These are phyloP conservation scores for Leucocoprinus sp. DNA, from an alignment of 768 basidiomycete species.

Conservation along the genomic window DNA sequence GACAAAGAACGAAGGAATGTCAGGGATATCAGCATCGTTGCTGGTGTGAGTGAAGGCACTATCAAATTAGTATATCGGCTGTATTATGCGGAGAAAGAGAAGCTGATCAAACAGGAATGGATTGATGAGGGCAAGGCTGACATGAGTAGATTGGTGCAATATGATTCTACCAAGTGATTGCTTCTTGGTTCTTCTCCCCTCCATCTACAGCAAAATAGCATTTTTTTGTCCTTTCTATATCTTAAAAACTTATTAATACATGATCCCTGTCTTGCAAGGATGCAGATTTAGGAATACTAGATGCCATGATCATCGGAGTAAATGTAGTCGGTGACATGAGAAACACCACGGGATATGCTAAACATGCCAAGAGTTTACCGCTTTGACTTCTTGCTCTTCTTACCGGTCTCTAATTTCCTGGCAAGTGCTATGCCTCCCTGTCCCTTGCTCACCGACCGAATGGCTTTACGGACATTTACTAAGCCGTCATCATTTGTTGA, in stretches of 20 bases:
- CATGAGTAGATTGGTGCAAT: constrained; percentile 34
- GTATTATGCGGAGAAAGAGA: constrained; percentile 66
- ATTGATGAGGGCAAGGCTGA: constrained; percentile 70
- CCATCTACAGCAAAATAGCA: too few relatives aligned
- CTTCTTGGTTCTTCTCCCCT: constrained; percentile 13
- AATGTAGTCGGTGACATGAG: background rate
- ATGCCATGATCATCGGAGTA: too few relatives aligned
- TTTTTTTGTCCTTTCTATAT: background rate
- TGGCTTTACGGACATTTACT: constrained; percentile 85
- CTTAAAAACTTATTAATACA: too few relatives aligned
- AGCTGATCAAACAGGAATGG: constrained; percentile 81
- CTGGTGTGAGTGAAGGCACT: constrained; percentile 92
- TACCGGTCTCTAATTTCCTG: background rate
- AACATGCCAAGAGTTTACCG: background rate
- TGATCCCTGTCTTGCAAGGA: too few relatives aligned
- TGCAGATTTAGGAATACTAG: too few relatives aligned
- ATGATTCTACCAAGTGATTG: constrained; percentile 30
- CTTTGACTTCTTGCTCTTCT: constrained; percentile 3
- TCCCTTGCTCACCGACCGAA: constrained; percentile 67
- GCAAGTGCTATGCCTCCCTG: constrained; percentile 54
- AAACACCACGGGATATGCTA: background rate
- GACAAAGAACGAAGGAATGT: constrained; percentile 53
- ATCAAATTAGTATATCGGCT: constrained; percentile 84
- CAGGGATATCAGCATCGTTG: constrained; percentile 83
- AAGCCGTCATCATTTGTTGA: constrained; percentile 39